Conservation (phyloP, 805 yeast species). For the Yamadazyma nakazawae region DNA sequence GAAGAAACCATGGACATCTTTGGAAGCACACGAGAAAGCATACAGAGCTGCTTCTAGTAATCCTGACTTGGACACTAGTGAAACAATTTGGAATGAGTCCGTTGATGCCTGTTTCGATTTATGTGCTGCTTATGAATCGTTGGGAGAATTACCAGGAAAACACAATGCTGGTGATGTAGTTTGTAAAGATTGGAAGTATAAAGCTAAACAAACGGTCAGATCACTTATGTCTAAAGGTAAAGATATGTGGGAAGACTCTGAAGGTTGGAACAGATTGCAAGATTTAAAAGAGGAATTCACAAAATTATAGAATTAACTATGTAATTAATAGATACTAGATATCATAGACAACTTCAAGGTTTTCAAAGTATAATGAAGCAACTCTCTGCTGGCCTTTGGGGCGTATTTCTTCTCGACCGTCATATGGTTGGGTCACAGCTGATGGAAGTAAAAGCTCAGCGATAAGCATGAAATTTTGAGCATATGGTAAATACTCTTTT, state of each 20-base stretch:
- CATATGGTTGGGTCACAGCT: not conserved
- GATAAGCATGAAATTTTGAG: not conserved
- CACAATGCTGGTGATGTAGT: conserved; percentile 80
- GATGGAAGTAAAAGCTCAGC: not conserved
- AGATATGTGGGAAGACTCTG: conserved; percentile 72
- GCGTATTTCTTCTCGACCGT: not conserved
- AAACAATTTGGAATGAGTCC: conserved; percentile 68
- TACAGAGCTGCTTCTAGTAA: conserved; percentile 65
- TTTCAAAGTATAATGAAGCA: conserved; percentile 23
- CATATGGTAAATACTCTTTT: not conserved
- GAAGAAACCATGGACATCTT: conserved; percentile 79
- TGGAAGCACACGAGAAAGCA: conserved; percentile 84
- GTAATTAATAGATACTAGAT: not conserved
- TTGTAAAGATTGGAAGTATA: conserved; percentile 89
- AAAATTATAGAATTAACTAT: not conserved
- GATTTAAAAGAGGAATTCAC: conserved; percentile 39
- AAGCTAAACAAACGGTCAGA: conserved; percentile 69
- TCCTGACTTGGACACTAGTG: conserved; percentile 62
- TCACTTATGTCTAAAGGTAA: conserved; percentile 78
- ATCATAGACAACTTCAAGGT: conserved; percentile 21
- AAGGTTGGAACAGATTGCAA: conserved; percentile 67
- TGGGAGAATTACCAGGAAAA: conserved; percentile 82
- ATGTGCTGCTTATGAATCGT: conserved; percentile 79
- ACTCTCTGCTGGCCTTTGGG: conserved; percentile 14
- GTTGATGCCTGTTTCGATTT: conserved; percentile 76